phyloP scores from a whole-genome alignment of 164 flowering plant genomes.

The Kalanchoe fedtschenkoi region DNA sequence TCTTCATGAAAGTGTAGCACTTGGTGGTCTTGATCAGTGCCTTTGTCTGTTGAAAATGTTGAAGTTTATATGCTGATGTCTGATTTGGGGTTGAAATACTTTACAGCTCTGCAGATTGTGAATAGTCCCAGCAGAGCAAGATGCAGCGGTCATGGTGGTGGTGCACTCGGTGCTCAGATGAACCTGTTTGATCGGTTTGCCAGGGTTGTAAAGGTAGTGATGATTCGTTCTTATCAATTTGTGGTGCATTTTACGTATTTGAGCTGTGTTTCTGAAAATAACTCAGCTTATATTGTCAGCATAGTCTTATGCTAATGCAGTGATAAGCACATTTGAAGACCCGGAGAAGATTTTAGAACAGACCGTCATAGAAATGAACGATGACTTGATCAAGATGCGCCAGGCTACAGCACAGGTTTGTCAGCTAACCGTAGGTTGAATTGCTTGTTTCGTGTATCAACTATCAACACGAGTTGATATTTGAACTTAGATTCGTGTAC shows the following conservation, averaged over 20 bases:
- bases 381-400: slow-evolving; percentile 91
- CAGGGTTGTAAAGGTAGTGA: slow-evolving; percentile 68
- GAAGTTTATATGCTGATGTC: neutral
- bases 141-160: slow-evolving; percentile 35
- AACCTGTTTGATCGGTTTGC: slow-evolving; percentile 90
- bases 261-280: neutral
- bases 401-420: slow-evolving; percentile 95
- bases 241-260: neutral
- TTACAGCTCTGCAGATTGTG: slow-evolving; percentile 25
- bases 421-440: too few relatives aligned
- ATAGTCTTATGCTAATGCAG: slow-evolving; percentile 90
- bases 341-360: slow-evolving; percentile 92
- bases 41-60: neutral
- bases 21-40: neutral
- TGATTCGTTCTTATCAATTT: neutral
- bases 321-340: slow-evolving; percentile 71
- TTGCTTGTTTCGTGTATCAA: too few relatives aligned
- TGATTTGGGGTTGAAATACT: neutral
- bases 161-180: slow-evolving; percentile 54
- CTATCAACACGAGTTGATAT: too few relatives aligned
- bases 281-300: slow-evolving; percentile 11
- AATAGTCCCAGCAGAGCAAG: slow-evolving; percentile 18
- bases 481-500: too few relatives aligned
- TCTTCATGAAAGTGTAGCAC: neutral
- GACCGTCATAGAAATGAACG: slow-evolving; percentile 88